Conservation (phyloP, 306 rosid species). For the Luffa aegyptiaca region DNA sequence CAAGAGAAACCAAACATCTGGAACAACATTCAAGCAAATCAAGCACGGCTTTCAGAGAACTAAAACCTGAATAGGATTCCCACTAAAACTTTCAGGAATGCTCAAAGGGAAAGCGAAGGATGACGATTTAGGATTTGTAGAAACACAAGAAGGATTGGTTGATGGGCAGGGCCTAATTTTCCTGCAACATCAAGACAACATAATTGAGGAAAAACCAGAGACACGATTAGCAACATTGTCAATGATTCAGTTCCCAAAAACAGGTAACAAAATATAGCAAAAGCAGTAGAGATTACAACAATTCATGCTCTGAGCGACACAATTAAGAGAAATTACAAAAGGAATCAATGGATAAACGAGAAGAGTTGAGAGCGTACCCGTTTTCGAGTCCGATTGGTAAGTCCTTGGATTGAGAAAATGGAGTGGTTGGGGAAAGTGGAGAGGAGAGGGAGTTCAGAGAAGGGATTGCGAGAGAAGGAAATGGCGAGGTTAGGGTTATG, state of each 20-base stretch:
- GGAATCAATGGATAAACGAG: background rate
- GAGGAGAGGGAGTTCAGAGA: constrained; percentile 46
- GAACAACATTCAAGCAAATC: background rate
- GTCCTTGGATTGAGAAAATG: constrained; percentile 73
- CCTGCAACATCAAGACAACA: constrained; percentile 26
- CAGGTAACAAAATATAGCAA: background rate
- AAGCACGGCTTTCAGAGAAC: background rate
- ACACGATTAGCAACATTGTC: background rate
- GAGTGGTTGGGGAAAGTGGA: constrained; percentile 62
- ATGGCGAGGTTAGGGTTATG: constrained; percentile 48
- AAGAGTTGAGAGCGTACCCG: constrained; percentile 33
- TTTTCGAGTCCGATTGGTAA: constrained; percentile 59
- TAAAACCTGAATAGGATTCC: constrained; percentile 61
- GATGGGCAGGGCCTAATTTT: constrained; percentile 90
- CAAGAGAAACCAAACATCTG: background rate
- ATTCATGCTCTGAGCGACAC: background rate
- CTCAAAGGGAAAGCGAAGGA: constrained; percentile 66
- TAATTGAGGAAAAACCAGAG: background rate
- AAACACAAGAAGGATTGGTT: constrained; percentile 68
- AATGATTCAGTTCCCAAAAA: background rate
- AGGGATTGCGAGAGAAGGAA: constrained; percentile 66
- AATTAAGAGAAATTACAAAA: background rate
- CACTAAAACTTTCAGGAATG: constrained; percentile 47
- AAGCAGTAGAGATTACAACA: background rate
- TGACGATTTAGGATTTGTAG: constrained; percentile 76